Evolutionary conservation across 23 red algal genomes (phyloP).

Genomic region (Gracilaria vermiculophylla): DNA sequence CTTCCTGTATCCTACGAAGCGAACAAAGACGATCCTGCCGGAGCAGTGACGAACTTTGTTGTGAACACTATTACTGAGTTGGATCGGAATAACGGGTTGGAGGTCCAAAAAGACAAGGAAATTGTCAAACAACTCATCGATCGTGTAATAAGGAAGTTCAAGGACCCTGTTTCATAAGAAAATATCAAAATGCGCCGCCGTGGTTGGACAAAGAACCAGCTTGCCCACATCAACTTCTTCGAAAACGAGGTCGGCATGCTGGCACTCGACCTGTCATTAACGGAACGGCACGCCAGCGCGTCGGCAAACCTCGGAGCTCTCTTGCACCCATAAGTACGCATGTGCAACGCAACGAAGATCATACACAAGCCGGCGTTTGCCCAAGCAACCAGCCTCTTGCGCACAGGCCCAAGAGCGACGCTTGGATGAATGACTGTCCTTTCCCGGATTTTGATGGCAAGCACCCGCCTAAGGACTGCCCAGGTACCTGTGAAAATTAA

Average conservation of each 20-base stretch:
- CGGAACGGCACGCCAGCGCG: too few relatives aligned
- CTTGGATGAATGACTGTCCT: too few relatives aligned
- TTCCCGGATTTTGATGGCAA: background rate
- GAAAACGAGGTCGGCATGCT: background rate
- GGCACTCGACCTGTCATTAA: too few relatives aligned
- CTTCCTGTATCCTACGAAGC: too few relatives aligned
- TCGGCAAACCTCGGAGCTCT: too few relatives aligned
- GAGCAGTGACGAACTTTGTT: conserved; percentile 12
- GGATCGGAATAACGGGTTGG: conserved; percentile 25
- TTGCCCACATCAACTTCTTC: background rate
- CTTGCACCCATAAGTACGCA: too few relatives aligned
- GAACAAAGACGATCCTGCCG: background rate
- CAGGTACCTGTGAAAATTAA: background rate
- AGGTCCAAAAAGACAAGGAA: conserved; percentile 16
- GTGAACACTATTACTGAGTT: conserved; percentile 11
- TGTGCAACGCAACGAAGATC: too few relatives aligned
- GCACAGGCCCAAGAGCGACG: too few relatives aligned
- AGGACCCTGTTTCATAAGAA: background rate
- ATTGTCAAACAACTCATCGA: background rate
- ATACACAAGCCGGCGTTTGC: too few relatives aligned
- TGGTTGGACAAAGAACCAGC: background rate
- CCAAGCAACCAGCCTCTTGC: too few relatives aligned
- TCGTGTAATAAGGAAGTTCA: background rate
- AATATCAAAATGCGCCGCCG: background rate
- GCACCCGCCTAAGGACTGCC: conserved; percentile 25